Conservation (phyloP, 2,329 filamentous ascomycete species). For the Colletotrichum viniferum region DNA sequence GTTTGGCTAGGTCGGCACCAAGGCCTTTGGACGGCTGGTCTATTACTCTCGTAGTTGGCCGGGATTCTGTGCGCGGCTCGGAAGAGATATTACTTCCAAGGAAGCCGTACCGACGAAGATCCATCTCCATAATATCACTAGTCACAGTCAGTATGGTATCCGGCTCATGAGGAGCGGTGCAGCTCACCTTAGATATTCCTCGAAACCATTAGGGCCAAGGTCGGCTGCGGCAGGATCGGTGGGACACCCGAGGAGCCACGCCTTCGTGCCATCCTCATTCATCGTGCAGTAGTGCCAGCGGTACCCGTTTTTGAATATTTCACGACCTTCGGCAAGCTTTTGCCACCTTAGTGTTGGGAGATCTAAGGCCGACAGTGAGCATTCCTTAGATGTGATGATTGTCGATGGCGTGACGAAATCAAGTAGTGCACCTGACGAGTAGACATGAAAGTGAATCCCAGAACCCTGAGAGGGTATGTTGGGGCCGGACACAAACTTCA, state of each 20-base stretch:
- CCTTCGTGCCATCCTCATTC: constrained; percentile 93
- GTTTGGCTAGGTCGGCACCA: constrained; percentile 81
- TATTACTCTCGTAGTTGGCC: constrained; percentile 52
- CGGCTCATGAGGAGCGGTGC: neutral
- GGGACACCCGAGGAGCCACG: constrained; percentile 93
- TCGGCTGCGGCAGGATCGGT: constrained; percentile 72
- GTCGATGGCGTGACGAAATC: constrained; percentile 94
- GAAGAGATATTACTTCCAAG: constrained; percentile 76
- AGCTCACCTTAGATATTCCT: constrained; percentile 77
- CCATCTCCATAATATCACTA: constrained; percentile 89
- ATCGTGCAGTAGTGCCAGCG: constrained; percentile 98
- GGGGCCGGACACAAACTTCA: constrained; percentile 87
- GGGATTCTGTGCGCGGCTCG: constrained; percentile 55
- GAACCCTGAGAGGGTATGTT: constrained; percentile 88
- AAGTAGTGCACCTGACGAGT: constrained; percentile 88
- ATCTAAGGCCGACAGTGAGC: constrained; percentile 88
- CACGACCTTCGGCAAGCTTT: constrained; percentile 89
- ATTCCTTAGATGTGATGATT: constrained; percentile 85
- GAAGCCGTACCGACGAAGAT: constrained; percentile 89
- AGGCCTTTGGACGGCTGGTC: constrained; percentile 70
- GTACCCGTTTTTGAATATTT: constrained; percentile 91
- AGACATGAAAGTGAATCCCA: constrained; percentile 94
- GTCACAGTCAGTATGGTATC: neutral
- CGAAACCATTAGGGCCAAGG: constrained; percentile 71
- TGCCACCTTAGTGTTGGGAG: constrained; percentile 90